Evolutionary conservation across 805 yeast species (phyloP), one percentile per base, ranked within the genome.

Genomic region (Grigorovia jiainica): DNA sequence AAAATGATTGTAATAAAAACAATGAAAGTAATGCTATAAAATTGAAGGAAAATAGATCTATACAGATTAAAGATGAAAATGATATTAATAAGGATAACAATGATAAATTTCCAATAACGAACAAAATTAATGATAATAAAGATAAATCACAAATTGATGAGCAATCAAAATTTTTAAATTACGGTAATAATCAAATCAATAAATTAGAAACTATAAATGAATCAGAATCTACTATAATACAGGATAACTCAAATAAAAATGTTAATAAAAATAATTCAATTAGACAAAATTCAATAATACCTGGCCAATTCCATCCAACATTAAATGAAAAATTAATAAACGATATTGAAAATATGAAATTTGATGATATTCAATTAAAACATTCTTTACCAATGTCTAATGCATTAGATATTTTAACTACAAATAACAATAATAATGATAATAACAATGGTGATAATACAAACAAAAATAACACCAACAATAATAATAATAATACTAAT

Each of bases 271-370:
- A 10, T 13, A 16, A 45, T 36, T 36, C 46, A 6, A 47, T 47
- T 21, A 51, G 61, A 40, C 50, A 57, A 25, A 49, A 56, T 35
- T 58, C 61, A 4, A 39, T 56, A 24, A 54, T 57, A 11, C 61
- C 63, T 8, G 49, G 56, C 19, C 54, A 47, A 48, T 55, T 53
- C 36, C 58, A 52, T 31, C 51, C 52, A 15, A 48, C 48, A 27
- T 27, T 13, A 13, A 27, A 27, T 27, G 31, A 27, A 27, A 27
- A 27, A 27, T 13, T 27, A 13, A 27, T 27, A 27, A 27, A 27
- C n/a, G 31, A 27, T 27, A 27, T 27, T 13, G 31, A 27, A 27
- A 27, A 27, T 27, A 27, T 27, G 31, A 27, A 27, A 27, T 27
- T 27, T 27, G 31, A 27, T 11, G 31, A 27, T 13, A 27, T 27